phyloP scores from a whole-genome alignment of 2,329 filamentous ascomycete species.

The Aspergillus vadensis region DNA sequence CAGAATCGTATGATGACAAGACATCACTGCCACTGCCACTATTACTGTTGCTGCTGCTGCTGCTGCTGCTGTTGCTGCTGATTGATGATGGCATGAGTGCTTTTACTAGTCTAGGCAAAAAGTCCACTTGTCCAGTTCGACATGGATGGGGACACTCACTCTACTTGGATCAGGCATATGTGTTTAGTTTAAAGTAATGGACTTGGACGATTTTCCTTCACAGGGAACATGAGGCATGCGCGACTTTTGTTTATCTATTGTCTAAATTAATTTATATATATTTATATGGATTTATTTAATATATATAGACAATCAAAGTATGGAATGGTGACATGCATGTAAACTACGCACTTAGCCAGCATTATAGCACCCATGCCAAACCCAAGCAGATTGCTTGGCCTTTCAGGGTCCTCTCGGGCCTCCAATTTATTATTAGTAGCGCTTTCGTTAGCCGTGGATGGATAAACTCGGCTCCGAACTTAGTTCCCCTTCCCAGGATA shows the following conservation, averaged over 20 bases:
- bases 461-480: not conserved
- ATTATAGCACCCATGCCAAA: not conserved
- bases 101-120: not conserved
- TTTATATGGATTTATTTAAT: too few relatives aligned
- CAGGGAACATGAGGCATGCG: not conserved
- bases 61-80: too few relatives aligned
- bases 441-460: constrained; percentile 2
- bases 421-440: constrained; percentile 4
- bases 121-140: too few relatives aligned
- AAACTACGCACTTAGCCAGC: not conserved
- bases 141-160: not conserved
- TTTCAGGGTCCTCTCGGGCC: constrained; percentile 5
- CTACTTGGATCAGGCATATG: not conserved
- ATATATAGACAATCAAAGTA: not conserved
- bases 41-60: too few relatives aligned
- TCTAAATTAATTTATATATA: too few relatives aligned
- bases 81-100: not conserved
- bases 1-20: not conserved
- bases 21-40: not conserved
- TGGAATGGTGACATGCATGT: not conserved
- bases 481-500: not conserved
- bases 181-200: not conserved
- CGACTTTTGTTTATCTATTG: too few relatives aligned
- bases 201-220: too few relatives aligned
- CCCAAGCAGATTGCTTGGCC: constrained; percentile 3